A percentile compares a stretch with the other conserved stretches of the same genome.
Conservation (phyloP, 345 rosid species). For the Leavenworthia alabamica region DNA sequence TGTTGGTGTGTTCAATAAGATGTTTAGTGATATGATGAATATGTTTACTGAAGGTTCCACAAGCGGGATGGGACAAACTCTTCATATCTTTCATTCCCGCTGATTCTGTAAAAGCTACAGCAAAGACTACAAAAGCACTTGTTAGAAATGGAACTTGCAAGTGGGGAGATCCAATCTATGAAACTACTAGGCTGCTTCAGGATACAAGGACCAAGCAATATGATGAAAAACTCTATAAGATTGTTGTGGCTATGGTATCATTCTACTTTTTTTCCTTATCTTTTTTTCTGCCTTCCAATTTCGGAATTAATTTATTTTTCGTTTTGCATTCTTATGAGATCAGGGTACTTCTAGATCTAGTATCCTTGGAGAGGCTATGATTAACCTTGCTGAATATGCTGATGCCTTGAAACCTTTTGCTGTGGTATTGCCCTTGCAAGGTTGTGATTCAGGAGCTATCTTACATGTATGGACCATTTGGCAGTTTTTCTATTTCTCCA, state of each 20-base stretch:
- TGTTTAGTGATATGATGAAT: neutral
- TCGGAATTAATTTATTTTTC: constrained; percentile 4
- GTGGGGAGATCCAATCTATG: constrained; percentile 99
- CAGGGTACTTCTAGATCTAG: constrained; percentile 92
- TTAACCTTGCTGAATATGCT: constrained; percentile 89
- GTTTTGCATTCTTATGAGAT: constrained; percentile 21
- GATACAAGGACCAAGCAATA: constrained; percentile 67
- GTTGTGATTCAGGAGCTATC: constrained; percentile 78
- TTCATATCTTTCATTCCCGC: constrained; percentile 83
- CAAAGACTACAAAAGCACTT: constrained; percentile 89
- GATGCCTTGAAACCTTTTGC: constrained; percentile 79
- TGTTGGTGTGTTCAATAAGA: neutral
- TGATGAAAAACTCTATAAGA: constrained; percentile 78
- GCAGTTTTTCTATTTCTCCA: constrained; percentile 15
- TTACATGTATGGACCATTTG: constrained; percentile 70
- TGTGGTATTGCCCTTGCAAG: constrained; percentile 61
- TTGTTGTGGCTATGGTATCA: constrained; percentile 82
- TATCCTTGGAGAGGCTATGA: constrained; percentile 85
- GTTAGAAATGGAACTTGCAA: constrained; percentile 96
- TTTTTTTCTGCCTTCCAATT: neutral
- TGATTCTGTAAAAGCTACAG: constrained; percentile 88
- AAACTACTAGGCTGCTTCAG: constrained; percentile 90
- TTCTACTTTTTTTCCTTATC: neutral
- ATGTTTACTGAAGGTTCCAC: constrained; percentile 58
- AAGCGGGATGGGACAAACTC: constrained; percentile 93